These are phyloP conservation scores for Botrytis sinoallii DNA, from an alignment of 2,329 filamentous ascomycete species.

Conservation along the genomic window DNA sequence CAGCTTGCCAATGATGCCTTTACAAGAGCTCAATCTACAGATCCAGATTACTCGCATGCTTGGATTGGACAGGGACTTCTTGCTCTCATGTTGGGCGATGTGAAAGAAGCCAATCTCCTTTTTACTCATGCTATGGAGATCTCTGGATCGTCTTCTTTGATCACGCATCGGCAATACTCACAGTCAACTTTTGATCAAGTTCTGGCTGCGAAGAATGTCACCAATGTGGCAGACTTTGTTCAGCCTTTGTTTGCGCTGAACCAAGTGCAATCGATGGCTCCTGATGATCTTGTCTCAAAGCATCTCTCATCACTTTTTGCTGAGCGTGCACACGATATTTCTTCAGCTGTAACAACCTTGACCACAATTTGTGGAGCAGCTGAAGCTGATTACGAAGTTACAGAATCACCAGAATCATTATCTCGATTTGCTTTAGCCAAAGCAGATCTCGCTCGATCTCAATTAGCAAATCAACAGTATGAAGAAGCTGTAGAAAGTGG, in stretches of 20 bases:
- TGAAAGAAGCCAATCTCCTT: slow-evolving; percentile 73
- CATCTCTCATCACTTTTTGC: slow-evolving; percentile 79
- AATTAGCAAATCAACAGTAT: slow-evolving; percentile 67
- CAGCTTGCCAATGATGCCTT: slow-evolving; percentile 89
- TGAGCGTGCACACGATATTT: slow-evolving; percentile 72
- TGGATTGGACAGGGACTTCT: slow-evolving; percentile 93
- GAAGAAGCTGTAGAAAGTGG: slow-evolving; percentile 73
- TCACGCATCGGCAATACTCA: slow-evolving; percentile 76
- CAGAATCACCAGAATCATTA: slow-evolving; percentile 72
- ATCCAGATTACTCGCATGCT: slow-evolving; percentile 88
- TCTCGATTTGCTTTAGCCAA: slow-evolving; percentile 78
- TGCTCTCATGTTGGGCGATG: slow-evolving; percentile 67
- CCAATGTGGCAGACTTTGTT: slow-evolving; percentile 62
- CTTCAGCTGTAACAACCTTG: slow-evolving; percentile 61
- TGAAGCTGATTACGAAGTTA: slow-evolving; percentile 80
- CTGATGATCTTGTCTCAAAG: slow-evolving; percentile 66
- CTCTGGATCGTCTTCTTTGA: slow-evolving; percentile 68
- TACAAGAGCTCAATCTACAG: slow-evolving; percentile 84
- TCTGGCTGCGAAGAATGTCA: slow-evolving; percentile 51
- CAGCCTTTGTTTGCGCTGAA: slow-evolving; percentile 86
- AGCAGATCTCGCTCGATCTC: slow-evolving; percentile 80
- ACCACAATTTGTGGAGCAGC: slow-evolving; percentile 64
- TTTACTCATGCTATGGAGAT: slow-evolving; percentile 96
- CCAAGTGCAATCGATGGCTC: slow-evolving; percentile 71
- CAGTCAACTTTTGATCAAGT: slow-evolving; percentile 81